Percentiles rank a stretch among this genome's conserved stretches.
phyloP scores from a whole-genome alignment of 192 early-diverging fungal species.

The Gigaspora rosea region DNA sequence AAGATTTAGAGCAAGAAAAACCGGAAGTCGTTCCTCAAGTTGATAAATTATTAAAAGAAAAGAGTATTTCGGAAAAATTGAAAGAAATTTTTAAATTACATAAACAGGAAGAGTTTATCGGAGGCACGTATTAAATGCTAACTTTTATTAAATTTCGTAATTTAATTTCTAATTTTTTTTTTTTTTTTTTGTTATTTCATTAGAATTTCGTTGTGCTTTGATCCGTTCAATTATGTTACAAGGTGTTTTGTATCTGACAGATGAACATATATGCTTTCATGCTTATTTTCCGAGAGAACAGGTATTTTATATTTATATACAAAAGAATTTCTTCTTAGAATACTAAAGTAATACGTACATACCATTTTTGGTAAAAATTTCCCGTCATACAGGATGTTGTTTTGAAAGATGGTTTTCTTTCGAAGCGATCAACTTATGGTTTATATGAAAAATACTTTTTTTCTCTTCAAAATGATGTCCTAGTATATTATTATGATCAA shows the following conservation, averaged over 20 bases:
- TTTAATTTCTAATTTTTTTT: constrained; percentile 3
- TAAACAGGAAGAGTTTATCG: constrained; percentile 27
- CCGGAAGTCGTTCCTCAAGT: background rate
- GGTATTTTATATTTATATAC: constrained; percentile 40
- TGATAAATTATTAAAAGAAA: constrained; percentile 20
- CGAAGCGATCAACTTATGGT: constrained; percentile 44
- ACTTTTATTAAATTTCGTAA: background rate
- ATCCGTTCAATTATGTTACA: constrained; percentile 63
- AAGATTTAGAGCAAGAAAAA: background rate
- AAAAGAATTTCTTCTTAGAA: background rate
- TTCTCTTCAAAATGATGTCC: constrained; percentile 59
- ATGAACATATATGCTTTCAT: constrained; percentile 67
- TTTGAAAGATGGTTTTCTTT: constrained; percentile 55
- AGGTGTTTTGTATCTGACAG: constrained; percentile 65
- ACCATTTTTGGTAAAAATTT: background rate
- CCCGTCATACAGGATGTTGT: constrained; percentile 44
- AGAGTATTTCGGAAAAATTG: constrained; percentile 32
- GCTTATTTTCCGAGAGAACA: constrained; percentile 55
- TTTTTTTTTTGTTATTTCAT: background rate
- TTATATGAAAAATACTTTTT: constrained; percentile 60
- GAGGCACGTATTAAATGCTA: constrained; percentile 23
- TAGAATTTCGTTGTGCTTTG: constrained; percentile 70
- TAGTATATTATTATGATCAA: constrained; percentile 57
- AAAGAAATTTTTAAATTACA: constrained; percentile 34
- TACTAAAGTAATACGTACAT: background rate